Evolutionary conservation across 2,329 filamentous ascomycete genomes (phyloP).

Genomic region (Colletotrichum acutatum): DNA sequence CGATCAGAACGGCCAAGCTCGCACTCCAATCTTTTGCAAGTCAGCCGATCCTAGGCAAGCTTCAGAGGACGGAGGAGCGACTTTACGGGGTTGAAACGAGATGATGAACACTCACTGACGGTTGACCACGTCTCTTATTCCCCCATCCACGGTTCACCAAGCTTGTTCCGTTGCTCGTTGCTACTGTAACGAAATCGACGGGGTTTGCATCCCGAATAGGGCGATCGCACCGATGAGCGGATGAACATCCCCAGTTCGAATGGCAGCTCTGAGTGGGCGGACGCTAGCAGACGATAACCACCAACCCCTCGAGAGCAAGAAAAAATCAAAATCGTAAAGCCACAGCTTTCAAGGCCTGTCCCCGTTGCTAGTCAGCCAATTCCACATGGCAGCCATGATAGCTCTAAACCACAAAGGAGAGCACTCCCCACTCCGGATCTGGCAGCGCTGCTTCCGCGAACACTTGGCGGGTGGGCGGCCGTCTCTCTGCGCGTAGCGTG

Average conservation of each 20-base stretch:
- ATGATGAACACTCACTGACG: background rate
- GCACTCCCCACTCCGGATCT: slow-evolving; percentile 34
- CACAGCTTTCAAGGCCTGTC: background rate
- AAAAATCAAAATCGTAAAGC: slow-evolving; percentile 5
- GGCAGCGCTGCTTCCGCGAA: slow-evolving; percentile 30
- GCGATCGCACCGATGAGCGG: slow-evolving; percentile 8
- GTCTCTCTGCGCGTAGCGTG: slow-evolving; percentile 18
- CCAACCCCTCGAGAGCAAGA: background rate
- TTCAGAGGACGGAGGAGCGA: background rate
- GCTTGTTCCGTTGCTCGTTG: slow-evolving; percentile 8
- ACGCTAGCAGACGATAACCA: background rate
- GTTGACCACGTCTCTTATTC: slow-evolving; percentile 2
- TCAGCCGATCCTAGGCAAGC: background rate
- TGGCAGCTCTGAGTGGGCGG: background rate
- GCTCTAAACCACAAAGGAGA: slow-evolving; percentile 21
- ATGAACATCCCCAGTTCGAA: background rate
- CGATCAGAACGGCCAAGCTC: background rate
- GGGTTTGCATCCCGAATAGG: slow-evolving; percentile 12
- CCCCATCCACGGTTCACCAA: too few relatives aligned
- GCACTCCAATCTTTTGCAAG: background rate
- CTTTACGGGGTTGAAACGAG: background rate
- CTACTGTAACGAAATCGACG: background rate
- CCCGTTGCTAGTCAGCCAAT: slow-evolving; percentile 19
- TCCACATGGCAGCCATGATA: slow-evolving; percentile 37
- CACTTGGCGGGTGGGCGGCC: slow-evolving; percentile 21